Conservation (phyloP, 768 basidiomycete species). For the Psilocybe cubensis region DNA sequence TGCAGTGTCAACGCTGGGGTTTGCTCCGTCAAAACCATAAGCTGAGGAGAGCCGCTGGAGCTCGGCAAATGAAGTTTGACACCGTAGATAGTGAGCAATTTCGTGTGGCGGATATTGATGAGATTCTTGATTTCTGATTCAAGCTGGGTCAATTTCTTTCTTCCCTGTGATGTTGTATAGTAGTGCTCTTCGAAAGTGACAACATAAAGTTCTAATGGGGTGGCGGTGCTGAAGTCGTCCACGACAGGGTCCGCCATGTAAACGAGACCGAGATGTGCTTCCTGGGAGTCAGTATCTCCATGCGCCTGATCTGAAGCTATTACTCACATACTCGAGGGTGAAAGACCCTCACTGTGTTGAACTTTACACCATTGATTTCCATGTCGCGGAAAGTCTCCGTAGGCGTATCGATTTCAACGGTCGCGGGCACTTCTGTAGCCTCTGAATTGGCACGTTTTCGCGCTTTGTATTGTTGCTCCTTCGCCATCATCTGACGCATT, state of each 20-base stretch:
- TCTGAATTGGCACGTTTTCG: slow-evolving; percentile 72
- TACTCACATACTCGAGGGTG: slow-evolving; percentile 68
- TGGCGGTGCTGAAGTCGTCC: slow-evolving; percentile 57
- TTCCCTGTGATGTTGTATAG: slow-evolving; percentile 70
- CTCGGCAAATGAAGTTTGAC: slow-evolving; percentile 64
- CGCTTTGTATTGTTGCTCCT: slow-evolving; percentile 53
- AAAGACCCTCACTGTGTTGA: slow-evolving; percentile 70
- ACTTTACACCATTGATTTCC: slow-evolving; percentile 58
- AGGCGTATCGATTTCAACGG: slow-evolving; percentile 45
- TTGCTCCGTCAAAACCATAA: slow-evolving; percentile 76
- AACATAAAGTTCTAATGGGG: slow-evolving; percentile 70
- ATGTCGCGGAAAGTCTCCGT: slow-evolving; percentile 69
- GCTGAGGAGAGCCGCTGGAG: slow-evolving; percentile 48
- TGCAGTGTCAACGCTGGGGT: slow-evolving; percentile 65
- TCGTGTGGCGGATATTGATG: slow-evolving; percentile 59
- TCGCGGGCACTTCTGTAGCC: slow-evolving; percentile 64
- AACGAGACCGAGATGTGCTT: slow-evolving; percentile 66
- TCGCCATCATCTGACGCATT: slow-evolving; percentile 58
- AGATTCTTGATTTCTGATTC: slow-evolving; percentile 70
- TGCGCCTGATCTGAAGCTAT: neutral
- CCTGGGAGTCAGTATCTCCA: neutral
- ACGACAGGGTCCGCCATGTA: slow-evolving; percentile 79
- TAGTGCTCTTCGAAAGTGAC: slow-evolving; percentile 71
- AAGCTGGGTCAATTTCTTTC: slow-evolving; percentile 69
- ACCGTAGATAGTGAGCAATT: slow-evolving; percentile 69